Conservation (phyloP, 495 filamentous ascomycete species). For the Hyphodiscus hymeniophilus region DNA sequence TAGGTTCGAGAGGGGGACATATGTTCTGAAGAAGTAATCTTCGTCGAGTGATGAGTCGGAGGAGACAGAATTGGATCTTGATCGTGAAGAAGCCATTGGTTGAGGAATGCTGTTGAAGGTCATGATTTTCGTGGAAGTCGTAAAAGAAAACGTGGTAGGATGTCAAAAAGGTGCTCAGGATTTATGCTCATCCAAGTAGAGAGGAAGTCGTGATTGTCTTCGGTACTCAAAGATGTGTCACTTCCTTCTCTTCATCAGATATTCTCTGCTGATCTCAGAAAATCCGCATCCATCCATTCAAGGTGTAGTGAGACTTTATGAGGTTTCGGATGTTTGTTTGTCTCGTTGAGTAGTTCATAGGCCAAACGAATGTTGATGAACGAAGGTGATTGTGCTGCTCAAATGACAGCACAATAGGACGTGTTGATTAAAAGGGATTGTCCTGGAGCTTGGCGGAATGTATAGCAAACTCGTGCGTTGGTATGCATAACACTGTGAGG, state of each 20-base stretch:
- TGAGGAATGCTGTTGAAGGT: conserved; percentile 2
- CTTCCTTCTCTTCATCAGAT: conserved; percentile 33
- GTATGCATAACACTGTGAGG: too few relatives aligned
- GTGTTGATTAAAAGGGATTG: not conserved
- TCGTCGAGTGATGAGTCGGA: conserved; percentile 22
- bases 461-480: too few relatives aligned
- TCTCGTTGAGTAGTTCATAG: too few relatives aligned
- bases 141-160: not conserved
- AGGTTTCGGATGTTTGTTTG: too few relatives aligned
- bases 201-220: not conserved
- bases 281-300: not conserved
- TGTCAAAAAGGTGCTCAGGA: not conserved
- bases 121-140: not conserved
- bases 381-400: not conserved
- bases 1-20: conserved; percentile 50
- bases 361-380: conserved; percentile 5
- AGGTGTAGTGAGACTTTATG: not conserved
- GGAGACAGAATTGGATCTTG: conserved; percentile 7
- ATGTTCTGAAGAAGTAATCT: conserved; percentile 46
- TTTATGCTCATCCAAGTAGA: not conserved
- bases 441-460: too few relatives aligned
- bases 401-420: not conserved
- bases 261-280: conserved; percentile 20
- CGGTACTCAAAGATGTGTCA: conserved; percentile 24
- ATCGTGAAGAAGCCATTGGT: conserved; percentile 9